Base-by-base conservation (phyloP, 352 stramenopile species). In the Phytophthora aleatoria region DNA sequence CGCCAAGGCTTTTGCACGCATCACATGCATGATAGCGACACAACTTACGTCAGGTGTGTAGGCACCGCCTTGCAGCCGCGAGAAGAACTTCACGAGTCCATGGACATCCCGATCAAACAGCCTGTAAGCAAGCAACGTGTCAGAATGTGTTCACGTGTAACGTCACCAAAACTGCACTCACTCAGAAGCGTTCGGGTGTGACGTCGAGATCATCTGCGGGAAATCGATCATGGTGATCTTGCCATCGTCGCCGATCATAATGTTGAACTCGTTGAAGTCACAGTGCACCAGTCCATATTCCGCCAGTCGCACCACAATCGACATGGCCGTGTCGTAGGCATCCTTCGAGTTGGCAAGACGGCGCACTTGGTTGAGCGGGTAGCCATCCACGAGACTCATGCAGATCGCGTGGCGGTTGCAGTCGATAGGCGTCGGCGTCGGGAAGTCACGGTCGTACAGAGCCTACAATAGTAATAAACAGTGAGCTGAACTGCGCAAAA, bases 241-340 rank as follows among this genome's bases (percentile, higher is more conserved):
- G 52, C 90, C 81, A 38, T 77, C 71, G 47, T 96, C 82, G 76
- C 98, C 91, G 26, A 99, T 95, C 91, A 99, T 98, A 50, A 99
- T 89, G 79, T 99, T 99, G 81, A 99, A 99, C 81, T 99, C 98
- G 85, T 99, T 99, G 71, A 99, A 99, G 78, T 99, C 98, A 72
- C 98, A 99, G 82, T 99, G 98, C 13, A 99, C 96, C 27, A 99
- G 85, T 16, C 98, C 98, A 76, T 98, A 98, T 59, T 97, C 77
- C 9, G 97, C 98, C 42, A 99, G 79, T n/a, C 94, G 86, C 41
- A 97, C 81, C n/a, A 99, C 89, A 49, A 99, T 93, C n/a, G 91
- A 80, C 74, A 99, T 98, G 56, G 91, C 92, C 67, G 94, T 85
- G 35, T 97, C 77, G 76, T 99, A 99, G n/a, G 99, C 92, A 16